Evolutionary conservation across 2,329 filamentous ascomycete species (phyloP).

Genomic region (Talaromyces piceae): DNA sequence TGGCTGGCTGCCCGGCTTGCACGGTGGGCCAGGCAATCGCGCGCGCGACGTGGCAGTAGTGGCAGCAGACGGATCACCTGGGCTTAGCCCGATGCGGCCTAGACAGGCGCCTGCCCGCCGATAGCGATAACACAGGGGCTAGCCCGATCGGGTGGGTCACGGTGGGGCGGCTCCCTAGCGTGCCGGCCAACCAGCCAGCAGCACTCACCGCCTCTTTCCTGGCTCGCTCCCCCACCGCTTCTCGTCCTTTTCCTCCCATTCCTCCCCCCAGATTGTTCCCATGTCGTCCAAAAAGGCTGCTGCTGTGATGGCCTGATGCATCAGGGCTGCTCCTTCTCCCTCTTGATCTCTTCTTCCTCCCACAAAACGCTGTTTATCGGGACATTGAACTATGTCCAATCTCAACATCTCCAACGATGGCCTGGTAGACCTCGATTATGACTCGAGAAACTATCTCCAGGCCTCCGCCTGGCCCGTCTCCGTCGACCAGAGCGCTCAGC

Average conservation of each 20-base stretch:
- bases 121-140: slow-evolving; percentile 17
- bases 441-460: slow-evolving; percentile 40
- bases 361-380: neutral
- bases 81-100: neutral
- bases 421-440: slow-evolving; percentile 42
- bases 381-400: slow-evolving; percentile 33
- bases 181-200: slow-evolving; percentile 21
- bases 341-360: neutral
- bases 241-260: slow-evolving; percentile 20
- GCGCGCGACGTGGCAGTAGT: slow-evolving; percentile 8
- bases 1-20: neutral
- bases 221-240: slow-evolving; percentile 31
- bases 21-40: neutral
- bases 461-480: slow-evolving; percentile 37
- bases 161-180: slow-evolving; percentile 21
- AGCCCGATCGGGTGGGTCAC: neutral
- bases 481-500: slow-evolving; percentile 32
- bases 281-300: slow-evolving; percentile 10
- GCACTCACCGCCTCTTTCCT: slow-evolving; percentile 38
- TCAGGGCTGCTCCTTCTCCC: neutral
- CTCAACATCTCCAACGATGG: slow-evolving; percentile 39
- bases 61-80: slow-evolving; percentile 8
- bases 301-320: neutral
- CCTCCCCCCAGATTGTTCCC: slow-evolving; percentile 23
- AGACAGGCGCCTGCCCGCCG: neutral